Evolutionary conservation across 306 rosid genomes (phyloP).

Genomic region (Castanea crenata): DNA sequence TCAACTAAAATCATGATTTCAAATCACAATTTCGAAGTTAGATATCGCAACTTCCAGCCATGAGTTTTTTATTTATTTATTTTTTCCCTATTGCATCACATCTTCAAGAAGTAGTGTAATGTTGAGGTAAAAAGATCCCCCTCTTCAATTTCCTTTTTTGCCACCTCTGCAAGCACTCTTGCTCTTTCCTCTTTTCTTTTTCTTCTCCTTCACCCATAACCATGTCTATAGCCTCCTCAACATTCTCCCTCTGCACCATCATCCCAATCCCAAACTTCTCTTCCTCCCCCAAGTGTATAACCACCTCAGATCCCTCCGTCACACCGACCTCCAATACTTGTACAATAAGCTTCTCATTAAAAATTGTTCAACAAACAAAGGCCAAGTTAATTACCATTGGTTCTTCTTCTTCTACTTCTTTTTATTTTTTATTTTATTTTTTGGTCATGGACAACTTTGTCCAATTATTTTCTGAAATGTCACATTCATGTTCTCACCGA

Average conservation of each 20-base stretch:
- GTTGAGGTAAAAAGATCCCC: conserved; percentile 56
- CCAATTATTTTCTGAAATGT: too few species aligned
- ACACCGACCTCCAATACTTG: conserved; percentile 30
- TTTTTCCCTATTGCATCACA: not conserved
- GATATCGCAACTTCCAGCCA: too few species aligned
- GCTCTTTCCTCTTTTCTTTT: conserved; percentile 37
- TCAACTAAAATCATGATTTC: too few species aligned
- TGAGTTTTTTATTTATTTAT: too few species aligned
- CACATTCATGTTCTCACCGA: too few species aligned
- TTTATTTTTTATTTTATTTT: too few species aligned
- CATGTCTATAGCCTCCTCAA: conserved; percentile 32
- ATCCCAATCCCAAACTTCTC: conserved; percentile 30
- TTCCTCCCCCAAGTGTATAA: conserved; percentile 37
- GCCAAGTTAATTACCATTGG: conserved; percentile 59
- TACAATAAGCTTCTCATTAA: not conserved
- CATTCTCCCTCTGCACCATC: conserved; percentile 39
- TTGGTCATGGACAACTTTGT: too few species aligned
- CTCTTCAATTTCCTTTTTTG: conserved; percentile 39
- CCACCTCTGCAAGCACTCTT: conserved; percentile 35
- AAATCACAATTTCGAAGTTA: too few species aligned
- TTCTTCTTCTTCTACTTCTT: too few species aligned
- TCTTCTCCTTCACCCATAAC: conserved; percentile 37
- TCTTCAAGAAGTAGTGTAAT: conserved; percentile 37
- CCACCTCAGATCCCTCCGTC: conserved; percentile 40
- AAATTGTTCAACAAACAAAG: conserved; percentile 53